These are phyloP conservation scores for Chlorella sp. DNA, from an alignment of 139 green algal species.

Conservation along the genomic window DNA sequence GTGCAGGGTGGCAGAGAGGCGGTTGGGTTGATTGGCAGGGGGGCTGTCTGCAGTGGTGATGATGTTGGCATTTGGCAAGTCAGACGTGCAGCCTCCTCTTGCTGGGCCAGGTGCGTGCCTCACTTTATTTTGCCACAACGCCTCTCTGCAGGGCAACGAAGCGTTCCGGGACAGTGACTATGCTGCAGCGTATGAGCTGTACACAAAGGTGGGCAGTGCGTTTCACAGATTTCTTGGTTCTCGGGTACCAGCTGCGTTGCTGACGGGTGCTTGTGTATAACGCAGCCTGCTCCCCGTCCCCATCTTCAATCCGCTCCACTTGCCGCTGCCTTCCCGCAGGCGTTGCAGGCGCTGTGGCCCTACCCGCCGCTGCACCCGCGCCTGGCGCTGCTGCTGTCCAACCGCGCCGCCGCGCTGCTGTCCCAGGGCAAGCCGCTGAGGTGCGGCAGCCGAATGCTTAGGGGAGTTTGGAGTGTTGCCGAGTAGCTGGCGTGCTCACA, in stretches of 20 bases:
- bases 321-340: not conserved
- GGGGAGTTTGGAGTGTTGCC: too few species aligned
- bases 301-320: too few species aligned
- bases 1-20: not conserved
- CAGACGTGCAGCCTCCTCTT: too few species aligned
- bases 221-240: not conserved
- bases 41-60: too few species aligned
- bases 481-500: not conserved
- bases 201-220: constrained; percentile 12
- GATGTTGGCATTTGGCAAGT: too few species aligned
- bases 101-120: not conserved
- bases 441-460: not conserved
- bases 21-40: not conserved
- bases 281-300: too few species aligned
- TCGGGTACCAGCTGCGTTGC: not conserved
- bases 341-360: constrained; percentile 24
- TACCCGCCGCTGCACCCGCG: constrained; percentile 20
- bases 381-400: constrained; percentile 40
- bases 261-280: too few species aligned
- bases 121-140: too few species aligned
- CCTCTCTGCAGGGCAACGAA: constrained; percentile 35
- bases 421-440: constrained; percentile 29
- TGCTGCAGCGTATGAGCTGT: constrained; percentile 8
- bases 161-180: constrained; percentile 31
- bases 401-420: constrained; percentile 36